Evolutionary conservation across 441 rosid genomes (phyloP).

Genomic region (Populus hybrid): DNA sequence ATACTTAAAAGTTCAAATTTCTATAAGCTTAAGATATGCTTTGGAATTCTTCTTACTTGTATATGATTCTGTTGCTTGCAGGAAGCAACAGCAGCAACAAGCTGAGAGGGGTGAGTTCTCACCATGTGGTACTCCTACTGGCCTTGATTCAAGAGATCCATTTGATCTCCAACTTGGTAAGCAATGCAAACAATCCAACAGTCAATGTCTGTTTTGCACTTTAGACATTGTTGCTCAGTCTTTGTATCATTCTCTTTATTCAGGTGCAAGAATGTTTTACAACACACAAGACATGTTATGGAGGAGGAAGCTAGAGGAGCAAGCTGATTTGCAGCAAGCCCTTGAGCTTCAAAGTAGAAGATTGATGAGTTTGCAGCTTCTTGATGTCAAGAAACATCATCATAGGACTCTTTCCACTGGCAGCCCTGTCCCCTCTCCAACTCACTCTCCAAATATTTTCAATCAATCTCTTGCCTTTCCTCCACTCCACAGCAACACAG

Average conservation of each 20-base stretch:
- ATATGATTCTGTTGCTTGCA: constrained; percentile 8
- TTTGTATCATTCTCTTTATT: not conserved
- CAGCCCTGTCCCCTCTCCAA: constrained; percentile 54
- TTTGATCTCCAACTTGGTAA: constrained; percentile 53
- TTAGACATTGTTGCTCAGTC: not conserved
- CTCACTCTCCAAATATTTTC: constrained; percentile 45
- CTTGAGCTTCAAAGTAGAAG: constrained; percentile 63
- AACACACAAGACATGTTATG: constrained; percentile 49
- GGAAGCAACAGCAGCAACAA: constrained; percentile 46
- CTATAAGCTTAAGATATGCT: not conserved
- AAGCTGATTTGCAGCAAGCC: constrained; percentile 54
- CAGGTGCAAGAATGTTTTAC: constrained; percentile 50
- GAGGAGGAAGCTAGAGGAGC: constrained; percentile 65
- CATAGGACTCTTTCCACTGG: constrained; percentile 53
- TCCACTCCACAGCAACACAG: constrained; percentile 35
- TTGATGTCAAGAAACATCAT: constrained; percentile 54
- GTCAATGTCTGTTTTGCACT: too few relatives aligned
- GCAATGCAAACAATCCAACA: not conserved
- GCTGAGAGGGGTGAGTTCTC: constrained; percentile 56
- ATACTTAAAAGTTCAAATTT: not conserved
- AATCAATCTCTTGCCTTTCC: constrained; percentile 40
- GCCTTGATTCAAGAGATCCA: constrained; percentile 68
- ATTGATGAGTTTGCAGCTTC: constrained; percentile 62
- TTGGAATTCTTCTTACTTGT: not conserved
- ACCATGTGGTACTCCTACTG: constrained; percentile 58